phyloP scores from a whole-genome alignment of 1,284 basidiomycete species.

The Meripilus lineatus region DNA sequence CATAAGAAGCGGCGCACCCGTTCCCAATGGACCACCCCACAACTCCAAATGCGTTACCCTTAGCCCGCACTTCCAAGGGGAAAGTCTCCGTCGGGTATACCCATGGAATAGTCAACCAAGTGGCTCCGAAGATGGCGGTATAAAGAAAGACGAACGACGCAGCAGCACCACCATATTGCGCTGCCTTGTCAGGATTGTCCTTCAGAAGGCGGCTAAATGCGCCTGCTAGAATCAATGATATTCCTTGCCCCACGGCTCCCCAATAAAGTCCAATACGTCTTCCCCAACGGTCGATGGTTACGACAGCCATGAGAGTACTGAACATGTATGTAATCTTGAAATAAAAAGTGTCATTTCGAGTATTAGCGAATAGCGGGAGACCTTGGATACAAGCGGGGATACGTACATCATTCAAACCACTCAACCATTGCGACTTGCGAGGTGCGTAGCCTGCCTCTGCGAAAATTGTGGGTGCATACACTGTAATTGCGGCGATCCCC shows the following conservation, averaged over 20 bases:
- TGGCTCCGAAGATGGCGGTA: slow-evolving; percentile 43
- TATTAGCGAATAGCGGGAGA: not conserved
- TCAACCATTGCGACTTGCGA: slow-evolving; percentile 43
- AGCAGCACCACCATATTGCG: slow-evolving; percentile 40
- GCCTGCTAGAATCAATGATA: slow-evolving; percentile 39
- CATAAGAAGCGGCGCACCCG: slow-evolving; percentile 24
- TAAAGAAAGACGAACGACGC: slow-evolving; percentile 46
- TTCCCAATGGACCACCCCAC: slow-evolving; percentile 50
- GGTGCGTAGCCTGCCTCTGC: slow-evolving; percentile 40
- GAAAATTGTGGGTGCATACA: slow-evolving; percentile 47
- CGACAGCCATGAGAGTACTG: slow-evolving; percentile 39
- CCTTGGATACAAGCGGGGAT: not conserved
- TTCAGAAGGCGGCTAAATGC: slow-evolving; percentile 40
- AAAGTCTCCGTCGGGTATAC: slow-evolving; percentile 47
- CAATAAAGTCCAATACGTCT: slow-evolving; percentile 44
- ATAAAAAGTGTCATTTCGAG: slow-evolving; percentile 7
- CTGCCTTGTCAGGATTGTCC: slow-evolving; percentile 37
- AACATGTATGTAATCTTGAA: slow-evolving; percentile 41
- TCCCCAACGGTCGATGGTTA: slow-evolving; percentile 45
- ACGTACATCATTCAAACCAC: slow-evolving; percentile 41
- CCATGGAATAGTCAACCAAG: slow-evolving; percentile 56
- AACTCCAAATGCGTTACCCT: slow-evolving; percentile 51
- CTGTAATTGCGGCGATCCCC: slow-evolving; percentile 48
- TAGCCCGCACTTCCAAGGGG: slow-evolving; percentile 58
- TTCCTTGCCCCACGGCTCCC: slow-evolving; percentile 34